phyloP scores from a whole-genome alignment of 768 basidiomycete species.

The Mycena pura region DNA sequence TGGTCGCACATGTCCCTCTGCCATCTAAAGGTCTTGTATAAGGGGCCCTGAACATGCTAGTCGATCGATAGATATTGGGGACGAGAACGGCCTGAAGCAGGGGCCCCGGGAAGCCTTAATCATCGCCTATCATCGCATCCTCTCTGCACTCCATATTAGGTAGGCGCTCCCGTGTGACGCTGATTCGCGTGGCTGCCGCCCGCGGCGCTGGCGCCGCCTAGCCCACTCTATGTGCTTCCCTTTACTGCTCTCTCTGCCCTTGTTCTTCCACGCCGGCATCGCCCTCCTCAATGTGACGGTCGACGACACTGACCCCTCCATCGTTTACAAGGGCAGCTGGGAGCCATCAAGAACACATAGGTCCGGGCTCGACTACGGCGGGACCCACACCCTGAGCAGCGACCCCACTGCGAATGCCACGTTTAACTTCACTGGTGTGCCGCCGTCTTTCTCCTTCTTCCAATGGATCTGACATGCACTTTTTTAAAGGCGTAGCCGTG shows the following conservation, averaged over 20 bases:
- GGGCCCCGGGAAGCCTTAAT: too few species aligned
- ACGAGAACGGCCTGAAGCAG: too few species aligned
- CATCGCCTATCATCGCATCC: too few species aligned
- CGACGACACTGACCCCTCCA: constrained; percentile 14
- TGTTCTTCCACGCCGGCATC: constrained; percentile 1
- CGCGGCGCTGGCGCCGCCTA: too few species aligned
- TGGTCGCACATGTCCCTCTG: too few species aligned
- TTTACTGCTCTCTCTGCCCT: neutral
- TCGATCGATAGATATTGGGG: too few species aligned
- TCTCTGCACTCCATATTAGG: too few species aligned
- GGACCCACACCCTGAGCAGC: constrained; percentile 35
- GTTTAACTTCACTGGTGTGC: constrained; percentile 49
- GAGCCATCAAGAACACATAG: constrained; percentile 1
- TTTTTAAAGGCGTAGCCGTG: constrained; percentile 47
- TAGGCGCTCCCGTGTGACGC: too few species aligned
- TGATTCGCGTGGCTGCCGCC: too few species aligned
- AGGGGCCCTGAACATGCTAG: too few species aligned
- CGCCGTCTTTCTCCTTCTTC: neutral
- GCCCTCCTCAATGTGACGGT: constrained; percentile 20
- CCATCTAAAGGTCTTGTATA: too few species aligned
- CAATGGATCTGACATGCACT: neutral
- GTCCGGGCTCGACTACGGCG: constrained; percentile 41
- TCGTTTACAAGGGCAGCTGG: constrained; percentile 13
- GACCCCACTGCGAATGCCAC: constrained; percentile 41
- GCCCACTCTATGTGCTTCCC: neutral